These are phyloP conservation scores for Eucalyptus marginata DNA, from an alignment of 345 rosid species.

Conservation along the genomic window DNA sequence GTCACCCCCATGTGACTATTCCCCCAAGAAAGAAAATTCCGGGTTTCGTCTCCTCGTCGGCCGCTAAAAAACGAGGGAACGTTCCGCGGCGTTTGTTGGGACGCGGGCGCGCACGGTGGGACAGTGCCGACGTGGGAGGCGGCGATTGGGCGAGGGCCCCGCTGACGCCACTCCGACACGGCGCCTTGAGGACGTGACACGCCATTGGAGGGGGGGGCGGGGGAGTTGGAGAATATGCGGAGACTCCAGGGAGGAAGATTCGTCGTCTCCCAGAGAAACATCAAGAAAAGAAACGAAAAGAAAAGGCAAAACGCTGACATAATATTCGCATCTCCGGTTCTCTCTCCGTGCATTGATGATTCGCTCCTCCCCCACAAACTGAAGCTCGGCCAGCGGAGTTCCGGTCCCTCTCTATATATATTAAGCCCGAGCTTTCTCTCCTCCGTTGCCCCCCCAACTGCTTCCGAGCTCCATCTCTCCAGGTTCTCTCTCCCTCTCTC, in stretches of 20 bases:
- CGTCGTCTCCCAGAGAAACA: neutral
- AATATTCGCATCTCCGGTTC: neutral
- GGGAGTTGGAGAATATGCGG: neutral
- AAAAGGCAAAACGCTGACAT: too few species aligned
- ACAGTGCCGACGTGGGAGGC: neutral
- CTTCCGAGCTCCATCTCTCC: neutral
- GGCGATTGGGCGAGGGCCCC: neutral
- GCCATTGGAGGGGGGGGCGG: neutral
- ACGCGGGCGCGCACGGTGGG: neutral
- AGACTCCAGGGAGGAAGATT: neutral
- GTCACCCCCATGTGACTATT: neutral
- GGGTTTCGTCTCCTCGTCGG: neutral
- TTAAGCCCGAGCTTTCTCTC: neutral
- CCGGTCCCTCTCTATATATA: neutral
- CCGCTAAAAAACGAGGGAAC: neutral
- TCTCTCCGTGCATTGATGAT: neutral
- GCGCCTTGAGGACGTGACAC: neutral
- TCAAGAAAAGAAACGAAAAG: too few species aligned
- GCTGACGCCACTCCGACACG: neutral
- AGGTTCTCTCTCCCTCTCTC: neutral
- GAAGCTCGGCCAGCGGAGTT: neutral
- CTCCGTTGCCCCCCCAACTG: neutral
- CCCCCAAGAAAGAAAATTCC: neutral
- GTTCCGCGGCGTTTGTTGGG: neutral
- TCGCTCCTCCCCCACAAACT: neutral